A percentile compares a stretch with the other conserved stretches of the same genome.
Conservation (phyloP, 331 rosid species). For the Cydonia oblonga region DNA sequence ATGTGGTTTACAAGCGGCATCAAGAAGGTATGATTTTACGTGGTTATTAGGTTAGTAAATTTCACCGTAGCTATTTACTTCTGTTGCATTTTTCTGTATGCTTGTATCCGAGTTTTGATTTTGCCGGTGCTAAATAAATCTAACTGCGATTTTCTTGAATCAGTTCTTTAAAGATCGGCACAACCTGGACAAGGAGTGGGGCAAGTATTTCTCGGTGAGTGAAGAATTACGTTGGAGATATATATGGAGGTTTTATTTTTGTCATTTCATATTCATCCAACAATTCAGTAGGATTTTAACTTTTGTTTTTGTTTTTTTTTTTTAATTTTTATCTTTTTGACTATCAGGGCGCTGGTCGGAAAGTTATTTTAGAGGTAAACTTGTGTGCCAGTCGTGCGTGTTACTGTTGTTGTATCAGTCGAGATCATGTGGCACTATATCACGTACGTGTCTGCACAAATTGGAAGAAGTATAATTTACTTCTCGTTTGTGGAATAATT, state of each 20-base stretch:
- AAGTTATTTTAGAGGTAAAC: conserved; percentile 68
- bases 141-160: background rate
- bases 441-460: background rate
- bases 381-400: background rate
- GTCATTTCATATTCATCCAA: background rate
- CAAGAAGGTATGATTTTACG: conserved; percentile 45
- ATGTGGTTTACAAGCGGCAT: conserved; percentile 77
- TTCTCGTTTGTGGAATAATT: background rate
- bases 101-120: background rate
- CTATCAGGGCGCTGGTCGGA: conserved; percentile 51
- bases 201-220: conserved; percentile 72
- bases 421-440: background rate
- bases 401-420: background rate
- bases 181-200: conserved; percentile 96
- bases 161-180: conserved; percentile 89
- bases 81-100: background rate
- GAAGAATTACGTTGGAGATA: background rate
- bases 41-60: background rate
- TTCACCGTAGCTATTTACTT: background rate
- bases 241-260: background rate
- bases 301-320: conserved; percentile 12
- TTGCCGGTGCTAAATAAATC: background rate
- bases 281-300: background rate
- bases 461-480: background rate
- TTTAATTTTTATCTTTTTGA: conserved; percentile 1